Base-by-base conservation (phyloP, 805 yeast genomes). In the Saturnispora sanitii region DNA sequence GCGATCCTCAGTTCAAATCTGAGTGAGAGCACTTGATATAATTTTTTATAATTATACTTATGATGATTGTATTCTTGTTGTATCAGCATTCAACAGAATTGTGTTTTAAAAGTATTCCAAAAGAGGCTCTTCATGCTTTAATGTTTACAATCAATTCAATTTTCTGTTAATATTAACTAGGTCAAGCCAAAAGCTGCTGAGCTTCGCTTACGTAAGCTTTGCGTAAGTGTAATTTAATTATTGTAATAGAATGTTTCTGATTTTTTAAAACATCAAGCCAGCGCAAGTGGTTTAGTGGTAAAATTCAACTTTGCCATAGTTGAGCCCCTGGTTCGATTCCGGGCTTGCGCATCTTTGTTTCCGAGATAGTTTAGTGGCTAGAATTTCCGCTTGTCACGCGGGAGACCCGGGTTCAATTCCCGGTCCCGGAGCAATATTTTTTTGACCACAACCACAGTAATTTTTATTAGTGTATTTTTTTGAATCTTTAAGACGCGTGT, bases 351-450 rank as follows among this genome's bases (percentile, higher is more conserved):
- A 49, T 18, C 26, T 32, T 25, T 29, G 18, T 18, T 32, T 60
- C 65, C 63, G 56, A 56, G 65, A 57, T 60, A 58, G 64, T 61
- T 61, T 61, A 60, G 61, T 59, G 64, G 65, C 58, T 59, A 60
- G 65, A 61, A 61, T 60, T 57, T 55, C 55, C 65, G 65, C 65
- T 61, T 61, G 65, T 61, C 65, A 61, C 65, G 65, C 62, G 65
- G 61, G 60, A 54, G 65, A 61, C 62, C 65, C 58, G 64, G 64
- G 65, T 61, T 61, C 65, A 56, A 61, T 59, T 61, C 65, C 64
- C 65, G 58, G 65, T 58, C 60, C 58, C 62, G 64, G 65, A 61
- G 65, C 37, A 6, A 7, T 35, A 13, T n/a, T 26, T 35, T 22
- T 25, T 22, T 16, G 21, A 3, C 3, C n/a, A 18, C 13, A 31